A percentile compares a stretch with the other conserved stretches of the same genome.
Evolutionary conservation across 2,329 filamentous ascomycete genomes (phyloP).

Genomic region (Fusarium avenaceum): DNA sequence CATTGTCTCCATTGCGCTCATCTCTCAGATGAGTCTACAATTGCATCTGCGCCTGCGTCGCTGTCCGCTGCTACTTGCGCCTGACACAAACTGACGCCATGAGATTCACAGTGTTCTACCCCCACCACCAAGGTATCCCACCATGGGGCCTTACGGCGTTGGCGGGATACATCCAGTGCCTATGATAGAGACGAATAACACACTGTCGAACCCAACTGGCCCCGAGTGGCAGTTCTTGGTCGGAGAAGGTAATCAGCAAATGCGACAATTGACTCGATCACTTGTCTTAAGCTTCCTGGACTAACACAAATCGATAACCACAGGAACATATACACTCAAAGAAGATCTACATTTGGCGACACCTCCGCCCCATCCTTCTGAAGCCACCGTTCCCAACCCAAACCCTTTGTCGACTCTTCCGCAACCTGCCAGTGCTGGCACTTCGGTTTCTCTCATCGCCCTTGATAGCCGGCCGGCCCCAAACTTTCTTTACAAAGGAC

Average conservation of each 20-base stretch:
- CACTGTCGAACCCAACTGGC: conserved; percentile 81
- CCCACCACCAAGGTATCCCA: conserved; percentile 86
- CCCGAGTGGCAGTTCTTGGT: conserved; percentile 91
- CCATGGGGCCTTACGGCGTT: conserved; percentile 77
- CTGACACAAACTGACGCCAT: conserved; percentile 40
- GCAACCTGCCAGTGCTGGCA: conserved; percentile 85
- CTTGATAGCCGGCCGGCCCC: conserved; percentile 72
- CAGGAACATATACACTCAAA: conserved; percentile 89
- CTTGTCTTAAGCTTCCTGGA: not conserved
- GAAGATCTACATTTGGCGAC: conserved; percentile 94
- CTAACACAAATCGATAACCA: conserved; percentile 37
- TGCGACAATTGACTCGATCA: not conserved
- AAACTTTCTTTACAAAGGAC: conserved; percentile 67
- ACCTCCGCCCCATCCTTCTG: conserved; percentile 94
- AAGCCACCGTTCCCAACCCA: conserved; percentile 86
- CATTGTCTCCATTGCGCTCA: conserved; percentile 1
- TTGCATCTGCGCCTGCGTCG: conserved; percentile 2
- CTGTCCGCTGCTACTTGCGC: conserved; percentile 25
- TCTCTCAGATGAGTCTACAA: not conserved
- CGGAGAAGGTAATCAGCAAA: conserved; percentile 78
- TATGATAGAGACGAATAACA: conserved; percentile 95
- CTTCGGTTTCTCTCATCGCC: conserved; percentile 83
- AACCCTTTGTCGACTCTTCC: conserved; percentile 92
- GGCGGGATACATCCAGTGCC: conserved; percentile 76
- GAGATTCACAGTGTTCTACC: conserved; percentile 77